Percentiles rank a stretch among this genome's conserved stretches.
These are phyloP conservation scores for Salix exigua DNA, from an alignment of 345 rosid genomes.

Conservation along the genomic window DNA sequence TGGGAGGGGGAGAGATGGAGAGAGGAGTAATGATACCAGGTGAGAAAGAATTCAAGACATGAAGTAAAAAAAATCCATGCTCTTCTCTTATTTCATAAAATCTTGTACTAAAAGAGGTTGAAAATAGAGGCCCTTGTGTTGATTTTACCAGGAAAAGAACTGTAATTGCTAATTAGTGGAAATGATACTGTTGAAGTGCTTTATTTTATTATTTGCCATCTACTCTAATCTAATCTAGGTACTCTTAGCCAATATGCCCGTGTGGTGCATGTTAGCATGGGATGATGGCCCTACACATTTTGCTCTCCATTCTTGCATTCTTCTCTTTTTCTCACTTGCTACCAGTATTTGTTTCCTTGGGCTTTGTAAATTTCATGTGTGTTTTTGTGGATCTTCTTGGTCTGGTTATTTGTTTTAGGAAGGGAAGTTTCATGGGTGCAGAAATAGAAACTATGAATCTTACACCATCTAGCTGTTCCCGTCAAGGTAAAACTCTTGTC, in stretches of 20 bases:
- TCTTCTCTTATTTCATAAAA: conserved; percentile 41
- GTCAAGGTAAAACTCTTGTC: conserved; percentile 40
- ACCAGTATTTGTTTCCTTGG: conserved; percentile 9
- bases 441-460: conserved; percentile 12
- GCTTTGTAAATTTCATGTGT: conserved; percentile 5
- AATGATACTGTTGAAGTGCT: conserved; percentile 41
- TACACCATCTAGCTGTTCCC: conserved; percentile 25
- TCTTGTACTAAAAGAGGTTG: conserved; percentile 22
- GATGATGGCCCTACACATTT: conserved; percentile 59
- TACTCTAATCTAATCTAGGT: conserved; percentile 15
- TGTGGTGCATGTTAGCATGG: conserved; percentile 80
- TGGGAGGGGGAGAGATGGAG: conserved; percentile 13
- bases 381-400: conserved; percentile 34
- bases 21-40: conserved; percentile 46
- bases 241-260: conserved; percentile 30
- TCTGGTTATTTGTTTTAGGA: conserved; percentile 21
- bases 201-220: conserved; percentile 21
- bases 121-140: conserved; percentile 16
- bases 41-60: conserved; percentile 33
- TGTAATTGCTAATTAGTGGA: conserved; percentile 29
- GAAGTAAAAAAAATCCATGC: conserved; percentile 15
- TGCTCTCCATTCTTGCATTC: conserved; percentile 35
- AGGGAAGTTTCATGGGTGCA: conserved; percentile 30
- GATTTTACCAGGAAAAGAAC: conserved; percentile 21
- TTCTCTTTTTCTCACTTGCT: conserved; percentile 6